Evolutionary conservation across 2,329 filamentous ascomycete species (phyloP).

Genomic region (Phialocephala sp.): DNA sequence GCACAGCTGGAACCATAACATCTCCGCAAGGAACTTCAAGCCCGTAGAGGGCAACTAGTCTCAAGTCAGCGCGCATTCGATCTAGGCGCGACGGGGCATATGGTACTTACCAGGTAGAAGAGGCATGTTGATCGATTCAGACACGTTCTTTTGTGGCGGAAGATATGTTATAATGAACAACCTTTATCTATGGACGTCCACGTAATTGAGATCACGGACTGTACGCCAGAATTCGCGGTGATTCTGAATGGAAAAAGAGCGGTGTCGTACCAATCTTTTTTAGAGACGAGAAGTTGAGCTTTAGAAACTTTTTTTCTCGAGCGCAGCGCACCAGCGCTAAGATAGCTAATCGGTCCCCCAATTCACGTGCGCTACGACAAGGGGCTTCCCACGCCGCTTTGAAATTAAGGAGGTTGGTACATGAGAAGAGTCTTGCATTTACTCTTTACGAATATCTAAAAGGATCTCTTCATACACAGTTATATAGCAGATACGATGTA

Average conservation of each 20-base stretch:
- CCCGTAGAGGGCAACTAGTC: constrained; percentile 80
- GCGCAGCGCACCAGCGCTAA: constrained; percentile 26
- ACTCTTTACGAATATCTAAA: no score
- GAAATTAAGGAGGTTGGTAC: not conserved
- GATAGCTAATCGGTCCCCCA: constrained; percentile 33
- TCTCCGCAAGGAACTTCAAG: constrained; percentile 88
- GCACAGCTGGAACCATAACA: constrained; percentile 77
- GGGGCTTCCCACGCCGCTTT: not conserved
- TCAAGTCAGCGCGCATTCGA: not conserved
- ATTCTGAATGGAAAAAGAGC: constrained; percentile 27
- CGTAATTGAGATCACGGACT: constrained; percentile 12
- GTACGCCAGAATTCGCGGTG: constrained; percentile 19
- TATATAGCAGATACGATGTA: not conserved
- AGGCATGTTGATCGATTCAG: constrained; percentile 54
- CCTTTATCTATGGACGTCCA: constrained; percentile 2
- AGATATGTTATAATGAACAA: constrained; percentile 5
- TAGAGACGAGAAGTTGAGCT: constrained; percentile 26
- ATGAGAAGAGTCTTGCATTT: not conserved
- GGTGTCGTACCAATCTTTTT: constrained; percentile 25
- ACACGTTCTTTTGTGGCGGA: not conserved
- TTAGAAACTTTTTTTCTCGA: constrained; percentile 35
- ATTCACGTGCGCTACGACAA: not conserved
- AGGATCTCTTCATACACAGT: no score
- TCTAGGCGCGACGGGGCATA: not conserved
- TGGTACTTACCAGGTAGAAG: constrained; percentile 51